Conservation (phyloP, 2,329 filamentous ascomycete species). For the Alternaria rosae region DNA sequence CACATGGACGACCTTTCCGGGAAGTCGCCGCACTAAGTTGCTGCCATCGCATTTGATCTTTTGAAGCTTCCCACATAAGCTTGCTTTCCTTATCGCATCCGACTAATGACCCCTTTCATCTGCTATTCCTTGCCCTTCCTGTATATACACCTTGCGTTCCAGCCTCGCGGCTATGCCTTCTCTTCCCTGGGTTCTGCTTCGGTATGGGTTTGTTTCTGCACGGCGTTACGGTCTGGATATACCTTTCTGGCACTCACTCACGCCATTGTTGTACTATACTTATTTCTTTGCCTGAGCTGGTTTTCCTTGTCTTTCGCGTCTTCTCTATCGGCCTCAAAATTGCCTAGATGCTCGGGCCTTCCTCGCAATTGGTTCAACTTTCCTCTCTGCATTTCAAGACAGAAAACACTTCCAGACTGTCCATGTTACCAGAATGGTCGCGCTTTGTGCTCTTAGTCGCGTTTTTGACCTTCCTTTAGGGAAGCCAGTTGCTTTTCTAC, state of each 20-base stretch:
- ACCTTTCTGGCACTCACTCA: slow-evolving; percentile 1
- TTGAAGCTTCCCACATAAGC: slow-evolving; percentile 8
- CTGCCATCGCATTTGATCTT: slow-evolving; percentile 4
- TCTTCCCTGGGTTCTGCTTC: neutral
- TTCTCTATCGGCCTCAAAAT: neutral
- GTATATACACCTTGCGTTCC: slow-evolving; percentile 5
- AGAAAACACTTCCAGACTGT: neutral
- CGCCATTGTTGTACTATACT: slow-evolving; percentile 3
- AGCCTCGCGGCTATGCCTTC: slow-evolving; percentile 7
- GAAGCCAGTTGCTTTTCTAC: neutral
- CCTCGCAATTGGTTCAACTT: neutral
- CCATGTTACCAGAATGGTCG: neutral
- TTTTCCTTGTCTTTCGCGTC: neutral
- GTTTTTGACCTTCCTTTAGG: neutral
- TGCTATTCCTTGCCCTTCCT: neutral
- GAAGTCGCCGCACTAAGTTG: slow-evolving; percentile 41
- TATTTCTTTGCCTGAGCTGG: neutral
- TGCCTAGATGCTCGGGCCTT: neutral
- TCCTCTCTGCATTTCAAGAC: neutral
- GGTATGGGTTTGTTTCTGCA: neutral
- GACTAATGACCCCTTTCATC: neutral
- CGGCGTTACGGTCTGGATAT: neutral
- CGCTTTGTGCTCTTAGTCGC: neutral
- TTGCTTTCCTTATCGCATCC: slow-evolving; percentile 25
- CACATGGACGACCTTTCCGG: slow-evolving; percentile 65